phyloP scores from a whole-genome alignment of 2,329 filamentous ascomycete species.

The Fusarium cicatricum region DNA sequence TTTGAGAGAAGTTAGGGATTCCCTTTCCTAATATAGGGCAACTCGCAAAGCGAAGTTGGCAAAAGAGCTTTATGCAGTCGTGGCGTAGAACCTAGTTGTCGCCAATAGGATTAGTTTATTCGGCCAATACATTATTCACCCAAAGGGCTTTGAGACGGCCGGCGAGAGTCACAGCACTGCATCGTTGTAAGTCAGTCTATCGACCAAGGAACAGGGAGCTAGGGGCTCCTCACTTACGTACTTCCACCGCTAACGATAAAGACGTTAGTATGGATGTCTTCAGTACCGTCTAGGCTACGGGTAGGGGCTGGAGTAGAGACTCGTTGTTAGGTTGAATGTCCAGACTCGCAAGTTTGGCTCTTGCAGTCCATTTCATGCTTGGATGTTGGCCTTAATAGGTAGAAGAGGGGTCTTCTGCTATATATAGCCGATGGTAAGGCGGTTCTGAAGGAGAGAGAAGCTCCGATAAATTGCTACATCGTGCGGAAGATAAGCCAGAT shows the following conservation, averaged over 20 bases:
- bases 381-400: background rate
- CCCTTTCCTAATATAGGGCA: slow-evolving; percentile 23
- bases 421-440: slow-evolving; percentile 1
- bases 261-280: background rate
- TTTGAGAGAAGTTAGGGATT: too few species aligned
- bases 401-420: slow-evolving; percentile 14
- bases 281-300: background rate
- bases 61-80: slow-evolving; percentile 25
- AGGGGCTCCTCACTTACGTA: background rate
- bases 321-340: slow-evolving; percentile 14
- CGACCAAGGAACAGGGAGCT: too few species aligned
- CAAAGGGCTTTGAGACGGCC: slow-evolving; percentile 25
- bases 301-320: background rate
- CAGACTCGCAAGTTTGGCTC: slow-evolving; percentile 19
- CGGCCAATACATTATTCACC: slow-evolving; percentile 21
- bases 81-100: slow-evolving; percentile 31
- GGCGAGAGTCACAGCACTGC: slow-evolving; percentile 9
- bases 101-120: slow-evolving; percentile 11
- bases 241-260: slow-evolving; percentile 31
- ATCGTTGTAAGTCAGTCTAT: accelerated
- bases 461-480: slow-evolving; percentile 23
- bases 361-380: slow-evolving; percentile 30
- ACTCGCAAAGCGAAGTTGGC: slow-evolving; percentile 23
- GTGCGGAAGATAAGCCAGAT: background rate
- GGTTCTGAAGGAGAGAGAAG: slow-evolving; percentile 11